A percentile compares a stretch with the other conserved stretches of the same genome.
phyloP scores from a whole-genome alignment of 169 alveolate genomes.

The Plasmodium chabaudi region DNA sequence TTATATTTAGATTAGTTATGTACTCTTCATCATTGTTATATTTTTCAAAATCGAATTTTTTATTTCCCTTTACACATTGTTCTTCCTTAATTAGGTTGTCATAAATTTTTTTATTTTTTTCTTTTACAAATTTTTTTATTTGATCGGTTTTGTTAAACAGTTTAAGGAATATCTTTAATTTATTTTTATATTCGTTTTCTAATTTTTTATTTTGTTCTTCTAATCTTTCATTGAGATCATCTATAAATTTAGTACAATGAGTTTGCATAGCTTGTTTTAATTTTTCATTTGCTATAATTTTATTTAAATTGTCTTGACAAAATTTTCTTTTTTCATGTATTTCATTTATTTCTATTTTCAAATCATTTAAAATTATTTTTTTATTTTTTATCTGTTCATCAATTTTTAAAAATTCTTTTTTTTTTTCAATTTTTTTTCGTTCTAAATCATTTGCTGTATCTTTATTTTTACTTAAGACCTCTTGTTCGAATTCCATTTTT shows the following conservation, averaged over 20 bases:
- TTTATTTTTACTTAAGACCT: conserved; percentile 26
- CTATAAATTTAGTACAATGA: conserved; percentile 60
- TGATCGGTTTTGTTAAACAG: conserved; percentile 49
- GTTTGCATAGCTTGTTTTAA: conserved; percentile 20
- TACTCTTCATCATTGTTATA: conserved; percentile 32
- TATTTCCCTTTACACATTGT: conserved; percentile 19
- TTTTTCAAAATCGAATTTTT: conserved; percentile 12
- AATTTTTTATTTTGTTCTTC: conserved; percentile 74
- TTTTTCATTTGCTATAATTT: conserved; percentile 30
- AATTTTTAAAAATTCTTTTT: conserved; percentile 25
- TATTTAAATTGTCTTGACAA: neutral
- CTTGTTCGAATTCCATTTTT: conserved; percentile 54
- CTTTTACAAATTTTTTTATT: conserved; percentile 15
- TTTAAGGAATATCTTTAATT: conserved; percentile 73
- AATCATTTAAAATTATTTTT: neutral
- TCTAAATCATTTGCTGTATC: conserved; percentile 34
- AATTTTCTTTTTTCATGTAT: conserved; percentile 33
- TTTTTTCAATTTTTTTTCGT: conserved; percentile 33
- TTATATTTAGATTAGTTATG: conserved; percentile 6
- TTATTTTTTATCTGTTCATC: conserved; percentile 29
- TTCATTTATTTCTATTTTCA: conserved; percentile 32
- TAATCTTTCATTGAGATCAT: conserved; percentile 56
- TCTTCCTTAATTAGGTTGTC: conserved; percentile 34
- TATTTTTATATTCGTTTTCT: conserved; percentile 46
- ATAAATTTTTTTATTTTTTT: conserved; percentile 46